Percentiles rank a stretch among this genome's conserved stretches.
Evolutionary conservation across 441 rosid genomes (phyloP).

Genomic region (Eruca vesicaria): DNA sequence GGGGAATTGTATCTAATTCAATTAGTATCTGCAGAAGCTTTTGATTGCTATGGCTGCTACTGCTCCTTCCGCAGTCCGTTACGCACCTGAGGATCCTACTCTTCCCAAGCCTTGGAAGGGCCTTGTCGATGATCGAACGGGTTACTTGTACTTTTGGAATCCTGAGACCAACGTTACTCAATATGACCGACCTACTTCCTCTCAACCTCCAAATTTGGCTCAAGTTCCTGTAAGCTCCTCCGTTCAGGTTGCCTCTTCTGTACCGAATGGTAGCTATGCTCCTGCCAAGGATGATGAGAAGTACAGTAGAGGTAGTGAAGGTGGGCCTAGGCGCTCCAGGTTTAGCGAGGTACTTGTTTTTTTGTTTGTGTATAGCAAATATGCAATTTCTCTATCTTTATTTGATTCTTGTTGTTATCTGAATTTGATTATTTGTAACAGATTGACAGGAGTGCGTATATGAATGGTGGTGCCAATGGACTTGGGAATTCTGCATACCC

Average conservation of each 20-base stretch:
- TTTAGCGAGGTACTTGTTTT: background rate
- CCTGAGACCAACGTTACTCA: conserved; percentile 91
- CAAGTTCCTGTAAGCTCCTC: background rate
- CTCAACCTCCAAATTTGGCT: conserved; percentile 39
- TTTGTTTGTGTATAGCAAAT: background rate
- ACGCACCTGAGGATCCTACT: conserved; percentile 88
- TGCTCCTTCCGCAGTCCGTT: conserved; percentile 56
- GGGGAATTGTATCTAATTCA: background rate
- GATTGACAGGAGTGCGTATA: background rate
- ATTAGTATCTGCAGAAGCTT: background rate
- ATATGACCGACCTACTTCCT: conserved; percentile 59
- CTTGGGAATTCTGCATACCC: background rate
- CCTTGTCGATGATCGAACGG: conserved; percentile 78
- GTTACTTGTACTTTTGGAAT: conserved; percentile 89
- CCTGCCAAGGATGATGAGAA: background rate
- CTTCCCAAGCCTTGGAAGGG: conserved; percentile 98
- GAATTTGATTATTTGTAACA: background rate
- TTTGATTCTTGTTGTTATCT: background rate
- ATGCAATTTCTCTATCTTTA: background rate
- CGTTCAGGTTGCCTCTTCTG: background rate
- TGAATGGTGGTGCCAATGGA: background rate
- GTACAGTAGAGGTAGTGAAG: background rate
- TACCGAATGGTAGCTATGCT: background rate
- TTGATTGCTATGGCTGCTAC: conserved; percentile 63
- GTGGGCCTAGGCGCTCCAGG: background rate